Evolutionary conservation across 2,329 filamentous ascomycete species (phyloP), one percentile per base, ranked within the genome.

Genomic region (Sporothrix variecibatus): DNA sequence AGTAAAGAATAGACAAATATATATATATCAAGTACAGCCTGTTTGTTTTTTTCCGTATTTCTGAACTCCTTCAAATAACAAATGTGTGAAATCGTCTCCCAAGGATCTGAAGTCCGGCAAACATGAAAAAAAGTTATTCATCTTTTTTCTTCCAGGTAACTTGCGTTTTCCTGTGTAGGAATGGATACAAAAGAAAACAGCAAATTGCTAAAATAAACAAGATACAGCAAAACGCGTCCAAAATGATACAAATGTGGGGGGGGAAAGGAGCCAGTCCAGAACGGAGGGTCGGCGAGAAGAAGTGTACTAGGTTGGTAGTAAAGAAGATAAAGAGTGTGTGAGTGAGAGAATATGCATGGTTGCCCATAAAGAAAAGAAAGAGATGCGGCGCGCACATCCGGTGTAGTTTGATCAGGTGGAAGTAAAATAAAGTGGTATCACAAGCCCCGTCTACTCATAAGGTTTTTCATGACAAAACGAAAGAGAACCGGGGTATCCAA

Each of bases 361-460:
- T 12, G 46, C 46, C 20, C 43, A 53, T 38, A 53, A 15, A 26
- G 9, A 51, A 53, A 46, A 40, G 40, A 5, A 73, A 26, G 60
- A 62, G 46, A 15, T 53, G 2, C 46, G 28, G 67, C 23, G 46
- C n/a, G 28, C 23, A 69, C 67, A 53, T 38, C 67, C 46, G 28
- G 67, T 69, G 28, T 20, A 53, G 28, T 34, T 69, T 38, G 67
- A 34, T 69, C 62, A 46, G 62, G 62, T 65, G 62, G 17, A 49
- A 17, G 38, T 23, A 9, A 67, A 67, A 67, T 20, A 75, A 76
- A 46, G 70, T 80, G 79, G 79, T 80, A 80, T 81, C 79, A 79
- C 77, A 73, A 76, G 76, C 76, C 77, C 70, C 73, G 72, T 70
- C 31, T 56, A 40, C 72, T 49, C 56, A 38, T 71, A 34, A 67